Percentiles rank a stretch among this genome's conserved stretches.
phyloP scores from a whole-genome alignment of 2,329 filamentous ascomycete species.

The Ophiostoma fasciatum region DNA sequence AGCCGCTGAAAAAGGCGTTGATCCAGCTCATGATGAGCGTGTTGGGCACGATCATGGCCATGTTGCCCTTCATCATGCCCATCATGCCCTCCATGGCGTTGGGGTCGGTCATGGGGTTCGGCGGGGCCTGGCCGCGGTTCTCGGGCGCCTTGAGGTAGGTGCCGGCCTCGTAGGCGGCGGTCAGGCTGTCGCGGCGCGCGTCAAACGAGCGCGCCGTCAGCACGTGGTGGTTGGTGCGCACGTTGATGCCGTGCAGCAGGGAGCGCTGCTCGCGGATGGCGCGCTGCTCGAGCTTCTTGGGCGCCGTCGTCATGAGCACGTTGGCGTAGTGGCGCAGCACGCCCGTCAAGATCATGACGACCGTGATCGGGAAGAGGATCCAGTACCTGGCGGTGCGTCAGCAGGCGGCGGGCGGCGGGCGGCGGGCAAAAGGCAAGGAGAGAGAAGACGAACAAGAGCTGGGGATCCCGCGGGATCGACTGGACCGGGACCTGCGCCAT shows the following conservation, averaged over 20 bases:
- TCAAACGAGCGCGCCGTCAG: slow-evolving; percentile 68
- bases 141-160: slow-evolving; percentile 83
- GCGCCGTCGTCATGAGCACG: slow-evolving; percentile 71
- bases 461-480: slow-evolving; percentile 96
- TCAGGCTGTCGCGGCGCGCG: slow-evolving; percentile 64
- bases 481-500: slow-evolving; percentile 84
- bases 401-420: neutral
- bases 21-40: slow-evolving; percentile 99
- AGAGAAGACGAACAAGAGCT: slow-evolving; percentile 64
- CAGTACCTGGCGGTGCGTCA: slow-evolving; percentile 58
- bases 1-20: slow-evolving; percentile 96
- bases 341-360: slow-evolving; percentile 95
- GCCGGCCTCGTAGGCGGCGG: slow-evolving; percentile 70
- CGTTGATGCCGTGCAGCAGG: slow-evolving; percentile 68
- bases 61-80: slow-evolving; percentile 99
- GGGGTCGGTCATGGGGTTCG: slow-evolving; percentile 91
- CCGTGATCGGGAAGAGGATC: slow-evolving; percentile 93
- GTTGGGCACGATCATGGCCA: slow-evolving; percentile 99
- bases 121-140: slow-evolving; percentile 67
- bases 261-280: slow-evolving; percentile 75
- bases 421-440: slow-evolving; percentile 8
- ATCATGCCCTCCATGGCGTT: slow-evolving; percentile 99
- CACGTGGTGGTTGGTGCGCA: slow-evolving; percentile 69
- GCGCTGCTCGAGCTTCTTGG: slow-evolving; percentile 65
- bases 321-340: slow-evolving; percentile 92